Evolutionary conservation across 768 basidiomycete species (phyloP).

Genomic region (Leccinellum albellum): DNA sequence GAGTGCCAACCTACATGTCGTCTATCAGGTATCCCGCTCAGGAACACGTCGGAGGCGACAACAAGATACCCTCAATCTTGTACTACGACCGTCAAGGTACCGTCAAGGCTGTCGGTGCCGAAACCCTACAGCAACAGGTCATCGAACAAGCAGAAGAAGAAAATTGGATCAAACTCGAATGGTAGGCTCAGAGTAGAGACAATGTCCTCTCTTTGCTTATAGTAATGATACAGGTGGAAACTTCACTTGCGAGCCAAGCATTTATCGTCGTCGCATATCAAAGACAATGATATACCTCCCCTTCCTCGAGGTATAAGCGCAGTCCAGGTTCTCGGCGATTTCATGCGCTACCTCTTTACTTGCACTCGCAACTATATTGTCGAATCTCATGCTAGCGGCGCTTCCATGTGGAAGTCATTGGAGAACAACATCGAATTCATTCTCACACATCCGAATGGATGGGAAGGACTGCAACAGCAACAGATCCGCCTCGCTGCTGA

Average conservation of each 20-base stretch:
- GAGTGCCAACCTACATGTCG: background rate
- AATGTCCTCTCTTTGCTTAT: background rate
- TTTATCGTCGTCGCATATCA: conserved; percentile 21
- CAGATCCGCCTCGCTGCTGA: conserved; percentile 26
- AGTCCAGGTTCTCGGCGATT: conserved; percentile 23
- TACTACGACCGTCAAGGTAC: conserved; percentile 42
- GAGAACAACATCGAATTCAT: conserved; percentile 20
- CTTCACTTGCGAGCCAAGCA: conserved; percentile 34
- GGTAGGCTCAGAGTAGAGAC: conserved; percentile 21
- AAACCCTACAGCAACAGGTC: conserved; percentile 34
- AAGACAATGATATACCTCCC: conserved; percentile 18
- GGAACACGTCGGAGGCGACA: conserved; percentile 42
- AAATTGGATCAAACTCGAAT: conserved; percentile 37
- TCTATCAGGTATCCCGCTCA: conserved; percentile 44
- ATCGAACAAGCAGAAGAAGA: conserved; percentile 39
- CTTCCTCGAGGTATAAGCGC: conserved; percentile 23
- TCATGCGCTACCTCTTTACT: conserved; percentile 25
- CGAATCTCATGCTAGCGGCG: conserved; percentile 27
- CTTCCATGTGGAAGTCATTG: conserved; percentile 22
- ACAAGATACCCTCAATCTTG: conserved; percentile 47
- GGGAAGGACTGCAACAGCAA: conserved; percentile 30
- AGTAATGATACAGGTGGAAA: conserved; percentile 25
- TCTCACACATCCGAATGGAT: conserved; percentile 32
- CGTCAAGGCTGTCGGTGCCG: conserved; percentile 42
- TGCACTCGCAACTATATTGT: conserved; percentile 22